Evolutionary conservation across 2,329 filamentous ascomycete species (phyloP).

Genomic region (Beauveria varroae): DNA sequence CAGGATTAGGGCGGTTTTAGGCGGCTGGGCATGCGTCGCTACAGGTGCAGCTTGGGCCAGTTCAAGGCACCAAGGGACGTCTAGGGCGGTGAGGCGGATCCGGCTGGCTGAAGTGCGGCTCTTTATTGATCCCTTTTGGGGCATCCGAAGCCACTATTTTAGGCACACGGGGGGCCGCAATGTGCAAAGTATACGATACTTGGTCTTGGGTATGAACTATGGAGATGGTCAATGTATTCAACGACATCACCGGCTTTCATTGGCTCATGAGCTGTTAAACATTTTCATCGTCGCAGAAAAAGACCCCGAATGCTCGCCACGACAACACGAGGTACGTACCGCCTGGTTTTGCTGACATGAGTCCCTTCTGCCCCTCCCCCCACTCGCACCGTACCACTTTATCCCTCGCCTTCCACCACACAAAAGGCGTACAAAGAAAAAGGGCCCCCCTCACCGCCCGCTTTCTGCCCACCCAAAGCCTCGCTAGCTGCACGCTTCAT

Average conservation of each 20-base stretch:
- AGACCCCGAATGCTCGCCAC: background rate
- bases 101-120: constrained; percentile 10
- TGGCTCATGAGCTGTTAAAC: background rate
- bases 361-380: background rate
- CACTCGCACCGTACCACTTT: constrained; percentile 1
- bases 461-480: constrained; percentile 1
- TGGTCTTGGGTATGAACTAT: too few relatives aligned
- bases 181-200: too few relatives aligned
- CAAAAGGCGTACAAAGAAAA: background rate
- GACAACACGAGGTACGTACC: background rate
- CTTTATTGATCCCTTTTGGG: constrained; percentile 8
- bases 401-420: background rate
- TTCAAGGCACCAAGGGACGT: background rate
- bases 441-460: constrained; percentile 8
- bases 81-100: constrained; percentile 11
- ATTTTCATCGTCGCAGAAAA: background rate
- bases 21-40: background rate
- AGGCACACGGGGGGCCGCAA: too few relatives aligned
- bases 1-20: background rate
- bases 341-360: background rate
- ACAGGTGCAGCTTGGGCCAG: background rate
- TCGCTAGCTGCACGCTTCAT: background rate
- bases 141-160: too few relatives aligned
- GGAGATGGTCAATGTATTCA: background rate
- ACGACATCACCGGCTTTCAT: background rate